Evolutionary conservation across 768 basidiomycete genomes (phyloP), one percentile per base, ranked within the genome.

Genomic region (Rhizopogon salebrosus): DNA sequence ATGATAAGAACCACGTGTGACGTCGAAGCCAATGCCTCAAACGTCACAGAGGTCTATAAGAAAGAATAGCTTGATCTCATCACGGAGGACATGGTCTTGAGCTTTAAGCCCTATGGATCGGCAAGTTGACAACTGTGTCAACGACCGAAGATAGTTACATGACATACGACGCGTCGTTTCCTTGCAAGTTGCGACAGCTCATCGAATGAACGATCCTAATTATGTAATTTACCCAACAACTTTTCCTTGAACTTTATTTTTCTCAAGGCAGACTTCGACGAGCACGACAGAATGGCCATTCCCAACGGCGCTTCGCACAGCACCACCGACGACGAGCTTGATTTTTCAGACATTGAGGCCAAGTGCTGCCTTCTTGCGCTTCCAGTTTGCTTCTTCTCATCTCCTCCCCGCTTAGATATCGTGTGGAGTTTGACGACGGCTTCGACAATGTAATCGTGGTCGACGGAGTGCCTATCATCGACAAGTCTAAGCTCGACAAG

Each of bases 371-470:
- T 16, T 46, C 20, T 67, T 13, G 18, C 11, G 7, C 23, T 49
- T 26, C 10, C 22, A 14, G 6, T 26, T 41, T 11, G 49, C 22
- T 41, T 35, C 8, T 22, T 18, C 37, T 46, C 27, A 52, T 52
- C 26, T 57, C 60, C 38, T n/a, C 18, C n/a, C 54, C 42, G 39
- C 23, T 52, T 41, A 97, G 94, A 76, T 95, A 93, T 73, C 79
- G 85, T 58, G 85, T 95, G 61, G 75, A 90, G 53, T 83, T 84
- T 57, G 89, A 92, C 60, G 86, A 92, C 58, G 80, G 89, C 37
- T 82, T 98, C 63, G 97, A 98, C 75, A 91, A 89, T 64, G 83
- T 92, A 52, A 71, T 99, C 49, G 88, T 98, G 49, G 84, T 98
- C 54, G 97, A 98, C 68, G 92, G 93, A 46, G 79, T 95, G 20